Conservation (phyloP, 2,329 filamentous ascomycete species). For the Xylaria arbuscula region DNA sequence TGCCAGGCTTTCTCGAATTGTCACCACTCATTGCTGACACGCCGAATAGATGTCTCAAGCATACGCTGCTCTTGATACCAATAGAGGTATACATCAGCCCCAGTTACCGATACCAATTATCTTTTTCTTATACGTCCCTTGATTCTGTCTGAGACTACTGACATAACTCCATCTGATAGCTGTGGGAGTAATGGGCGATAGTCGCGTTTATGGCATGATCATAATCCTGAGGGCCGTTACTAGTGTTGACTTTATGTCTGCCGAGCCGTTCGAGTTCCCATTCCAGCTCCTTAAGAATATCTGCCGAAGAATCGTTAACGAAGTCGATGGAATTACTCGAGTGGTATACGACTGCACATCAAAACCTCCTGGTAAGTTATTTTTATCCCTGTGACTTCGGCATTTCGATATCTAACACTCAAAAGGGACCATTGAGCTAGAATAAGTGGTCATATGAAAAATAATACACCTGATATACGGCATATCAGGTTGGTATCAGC, state of each 20-base stretch:
- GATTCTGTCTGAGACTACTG: conserved; percentile 12
- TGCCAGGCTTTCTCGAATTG: conserved; percentile 3
- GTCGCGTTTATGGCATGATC: conserved; percentile 52
- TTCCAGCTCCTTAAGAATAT: conserved; percentile 74
- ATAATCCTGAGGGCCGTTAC: conserved; percentile 57
- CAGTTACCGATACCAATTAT: background rate
- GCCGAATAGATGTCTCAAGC: conserved; percentile 57
- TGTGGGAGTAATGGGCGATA: conserved; percentile 52
- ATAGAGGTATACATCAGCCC: conserved; percentile 44
- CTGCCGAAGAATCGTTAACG: conserved; percentile 76
- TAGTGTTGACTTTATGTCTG: conserved; percentile 77
- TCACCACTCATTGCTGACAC: conserved; percentile 28
- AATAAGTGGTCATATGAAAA: conserved; percentile 13
- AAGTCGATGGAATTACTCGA: conserved; percentile 77
- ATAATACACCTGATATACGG: background rate
- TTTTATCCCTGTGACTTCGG: background rate
- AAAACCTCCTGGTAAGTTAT: conserved; percentile 65
- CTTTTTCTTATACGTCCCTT: no score
- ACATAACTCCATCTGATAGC: conserved; percentile 40
- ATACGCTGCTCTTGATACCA: conserved; percentile 59
- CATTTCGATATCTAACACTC: conserved; percentile 14
- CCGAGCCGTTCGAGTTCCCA: conserved; percentile 74
- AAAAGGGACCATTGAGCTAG: conserved; percentile 39
- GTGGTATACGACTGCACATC: conserved; percentile 74
- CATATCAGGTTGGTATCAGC: background rate